A percentile compares a stretch with the other conserved stretches of the same genome.
phyloP scores from a whole-genome alignment of 2,329 filamentous ascomycete species.

The Phoma sp. region DNA sequence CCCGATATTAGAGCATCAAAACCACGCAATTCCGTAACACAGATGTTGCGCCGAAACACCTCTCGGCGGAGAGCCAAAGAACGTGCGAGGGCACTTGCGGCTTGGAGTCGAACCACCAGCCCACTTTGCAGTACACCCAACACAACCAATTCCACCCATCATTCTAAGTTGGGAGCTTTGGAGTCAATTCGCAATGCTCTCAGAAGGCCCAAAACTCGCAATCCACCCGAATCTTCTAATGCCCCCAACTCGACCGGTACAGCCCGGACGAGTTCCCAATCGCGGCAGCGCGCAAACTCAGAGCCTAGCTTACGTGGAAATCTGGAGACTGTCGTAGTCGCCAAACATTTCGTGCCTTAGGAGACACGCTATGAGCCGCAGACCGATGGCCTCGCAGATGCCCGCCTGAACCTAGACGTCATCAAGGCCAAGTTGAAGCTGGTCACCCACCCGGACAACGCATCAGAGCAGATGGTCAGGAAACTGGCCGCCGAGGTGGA shows the following conservation, averaged over 20 bases:
- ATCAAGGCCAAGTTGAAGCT: background rate
- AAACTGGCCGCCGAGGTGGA: background rate
- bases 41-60: background rate
- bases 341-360: background rate
- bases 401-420: constrained; percentile 1
- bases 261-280: background rate
- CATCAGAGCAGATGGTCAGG: background rate
- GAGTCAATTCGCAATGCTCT: background rate
- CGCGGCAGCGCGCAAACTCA: background rate
- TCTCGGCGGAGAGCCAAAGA: background rate
- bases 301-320: background rate
- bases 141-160: no score
- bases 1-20: no score
- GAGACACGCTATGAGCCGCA: constrained; percentile 8
- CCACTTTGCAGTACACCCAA: background rate
- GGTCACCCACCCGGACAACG: background rate
- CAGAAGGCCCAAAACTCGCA: constrained; percentile 3
- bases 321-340: background rate
- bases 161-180: background rate
- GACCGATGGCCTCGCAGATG: background rate
- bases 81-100: background rate
- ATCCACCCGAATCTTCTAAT: background rate
- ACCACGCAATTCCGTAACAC: background rate
- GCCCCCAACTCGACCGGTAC: background rate
- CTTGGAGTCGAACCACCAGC: background rate